Base-by-base conservation (phyloP, 768 basidiomycete genomes). In the Mycena galopus region DNA sequence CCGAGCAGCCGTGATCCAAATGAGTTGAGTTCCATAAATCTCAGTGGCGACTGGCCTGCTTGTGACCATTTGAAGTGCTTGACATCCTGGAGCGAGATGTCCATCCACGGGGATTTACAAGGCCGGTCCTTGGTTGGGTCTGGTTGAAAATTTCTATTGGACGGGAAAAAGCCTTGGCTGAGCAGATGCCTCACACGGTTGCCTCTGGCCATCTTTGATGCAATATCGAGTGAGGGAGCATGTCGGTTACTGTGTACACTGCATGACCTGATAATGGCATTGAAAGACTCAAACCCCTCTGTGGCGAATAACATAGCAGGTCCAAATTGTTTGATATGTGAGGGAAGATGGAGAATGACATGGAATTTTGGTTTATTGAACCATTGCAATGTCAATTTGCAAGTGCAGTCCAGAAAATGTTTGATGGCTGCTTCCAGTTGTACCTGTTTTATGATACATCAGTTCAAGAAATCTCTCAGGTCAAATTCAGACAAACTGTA, bases 261-360 rank as follows among this genome's bases (percentile, higher is more conserved):
- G 17, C 42, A 44, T 6, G 42, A 44, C 17, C 42, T 44, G 12
- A 44, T 44, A 19, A 44, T 19, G 19, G 42, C 42, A 44, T 44
- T 44, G 42, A 44, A 44, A 44, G 42, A 44, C 19, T 44, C 42
- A 44, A 44, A 44, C 19, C 42, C 35, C 19, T 44, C 42, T 19
- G 42, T 44, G 42, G 42, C 42, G 14, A 37, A 37, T 11, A 37
- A 14, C 35, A 37, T 37, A 37, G 35, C 84, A 29, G 85, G 86
- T 0, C 85, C 85, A 79, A 86, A 86, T 0, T 79, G 76, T 0
- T 77, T 67, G 44, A 87, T 83, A 66, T 86, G 82, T 0, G 71
- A 64, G 0, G 80, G 78, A 0, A 87, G 73, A 71, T 87, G 86
- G 1, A 81, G 42, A 8, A 86, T 47, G 27, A 86, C 77, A 55